phyloP scores from a whole-genome alignment of 116 monocot genomes.

The Trichopus zeylanicus region DNA sequence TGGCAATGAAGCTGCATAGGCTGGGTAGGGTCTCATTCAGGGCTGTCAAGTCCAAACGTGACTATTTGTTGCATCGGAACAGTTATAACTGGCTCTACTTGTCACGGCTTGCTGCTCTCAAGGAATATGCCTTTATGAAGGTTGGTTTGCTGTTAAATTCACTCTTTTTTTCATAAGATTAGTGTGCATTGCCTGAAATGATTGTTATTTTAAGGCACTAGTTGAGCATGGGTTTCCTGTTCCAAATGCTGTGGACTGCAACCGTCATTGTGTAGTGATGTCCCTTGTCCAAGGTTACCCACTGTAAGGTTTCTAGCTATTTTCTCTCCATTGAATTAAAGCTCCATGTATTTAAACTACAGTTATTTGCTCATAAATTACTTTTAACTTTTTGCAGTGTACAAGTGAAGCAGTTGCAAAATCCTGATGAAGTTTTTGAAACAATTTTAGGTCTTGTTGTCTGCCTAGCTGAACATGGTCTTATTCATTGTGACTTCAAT shows the following conservation, averaged over 20 bases:
- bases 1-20: conserved; percentile 95
- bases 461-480: conserved; percentile 93
- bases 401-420: conserved; percentile 83
- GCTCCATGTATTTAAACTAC: too few species aligned
- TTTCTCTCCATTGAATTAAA: too few species aligned
- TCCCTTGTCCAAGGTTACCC: conserved; percentile 92
- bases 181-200: background rate
- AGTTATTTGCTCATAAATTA: too few species aligned
- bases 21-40: conserved; percentile 86
- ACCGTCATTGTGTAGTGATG: conserved; percentile 94
- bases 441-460: conserved; percentile 72
- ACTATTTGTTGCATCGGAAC: conserved; percentile 70
- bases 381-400: conserved; percentile 55
- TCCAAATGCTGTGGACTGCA: conserved; percentile 89
- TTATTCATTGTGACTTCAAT: conserved; percentile 98
- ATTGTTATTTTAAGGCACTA: conserved; percentile 80
- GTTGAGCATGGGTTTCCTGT: conserved; percentile 97
- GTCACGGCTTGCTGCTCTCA: conserved; percentile 91
- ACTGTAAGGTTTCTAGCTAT: conserved; percentile 47
- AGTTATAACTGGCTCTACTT: conserved; percentile 92
- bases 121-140: conserved; percentile 99
- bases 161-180: background rate
- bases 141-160: conserved; percentile 9
- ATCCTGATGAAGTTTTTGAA: conserved; percentile 87
- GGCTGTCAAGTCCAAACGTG: conserved; percentile 97